phyloP scores from a whole-genome alignment of 768 basidiomycete genomes.

The Hypholoma fasciculare region DNA sequence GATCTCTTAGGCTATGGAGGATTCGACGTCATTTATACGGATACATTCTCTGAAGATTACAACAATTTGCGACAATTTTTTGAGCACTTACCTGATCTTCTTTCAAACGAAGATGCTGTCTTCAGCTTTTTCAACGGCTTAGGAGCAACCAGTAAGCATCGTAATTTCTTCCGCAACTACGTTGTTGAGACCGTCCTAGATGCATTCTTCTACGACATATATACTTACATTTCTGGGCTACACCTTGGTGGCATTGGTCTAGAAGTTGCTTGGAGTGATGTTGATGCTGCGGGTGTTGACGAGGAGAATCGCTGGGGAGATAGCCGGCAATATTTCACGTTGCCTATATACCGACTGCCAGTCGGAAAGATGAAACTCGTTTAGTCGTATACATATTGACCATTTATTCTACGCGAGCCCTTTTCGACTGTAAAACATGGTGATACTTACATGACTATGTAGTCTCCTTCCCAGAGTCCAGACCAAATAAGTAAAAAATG shows the following conservation, averaged over 20 bases:
- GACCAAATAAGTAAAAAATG: too few relatives aligned
- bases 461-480: too few relatives aligned
- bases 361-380: conserved; percentile 35
- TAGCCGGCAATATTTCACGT: conserved; percentile 72
- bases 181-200: conserved; percentile 46
- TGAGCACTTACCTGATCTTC: conserved; percentile 71
- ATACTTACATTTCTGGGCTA: conserved; percentile 79
- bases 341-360: conserved; percentile 76
- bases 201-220: conserved; percentile 88
- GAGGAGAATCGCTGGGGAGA: conserved; percentile 72
- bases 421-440: too few relatives aligned
- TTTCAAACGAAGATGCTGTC: conserved; percentile 70
- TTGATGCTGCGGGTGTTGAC: conserved; percentile 57
- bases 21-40: conserved; percentile 90
- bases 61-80: conserved; percentile 82
- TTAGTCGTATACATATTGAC: not conserved
- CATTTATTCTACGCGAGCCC: not conserved
- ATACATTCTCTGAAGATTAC: conserved; percentile 92
- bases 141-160: conserved; percentile 82
- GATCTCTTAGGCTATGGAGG: conserved; percentile 64
- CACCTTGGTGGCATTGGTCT: conserved; percentile 84
- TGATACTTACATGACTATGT: too few relatives aligned
- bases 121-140: conserved; percentile 98
- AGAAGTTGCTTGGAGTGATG: conserved; percentile 79
- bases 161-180: not conserved